Percentiles rank a stretch among this genome's conserved stretches.
These are phyloP conservation scores for Wallacemonas collosoma DNA, from an alignment of 208 protist species.

Conservation along the genomic window DNA sequence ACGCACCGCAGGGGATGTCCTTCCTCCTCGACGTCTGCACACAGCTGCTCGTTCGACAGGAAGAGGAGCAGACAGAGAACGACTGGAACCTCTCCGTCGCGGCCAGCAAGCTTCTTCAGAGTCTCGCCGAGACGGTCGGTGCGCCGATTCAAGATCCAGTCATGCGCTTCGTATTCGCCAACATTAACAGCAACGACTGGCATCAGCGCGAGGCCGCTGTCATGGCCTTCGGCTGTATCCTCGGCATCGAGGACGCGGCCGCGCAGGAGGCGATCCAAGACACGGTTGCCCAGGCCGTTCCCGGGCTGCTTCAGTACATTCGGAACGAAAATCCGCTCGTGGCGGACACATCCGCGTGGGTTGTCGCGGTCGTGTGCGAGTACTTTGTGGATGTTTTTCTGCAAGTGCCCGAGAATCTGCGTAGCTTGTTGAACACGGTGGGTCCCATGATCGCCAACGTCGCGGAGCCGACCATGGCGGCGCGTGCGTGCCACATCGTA, in stretches of 20 bases:
- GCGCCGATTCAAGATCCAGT: constrained; percentile 76
- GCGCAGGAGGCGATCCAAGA: constrained; percentile 72
- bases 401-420: constrained; percentile 43
- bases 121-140: constrained; percentile 82
- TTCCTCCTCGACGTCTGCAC: constrained; percentile 91
- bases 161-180: constrained; percentile 94
- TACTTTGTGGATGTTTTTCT: constrained; percentile 85
- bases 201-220: constrained; percentile 94
- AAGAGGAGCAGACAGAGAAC: constrained; percentile 93
- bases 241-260: constrained; percentile 88
- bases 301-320: constrained; percentile 88
- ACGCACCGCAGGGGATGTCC: constrained; percentile 78
- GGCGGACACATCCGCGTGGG: constrained; percentile 95
- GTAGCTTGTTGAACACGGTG: constrained; percentile 76
- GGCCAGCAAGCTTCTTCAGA: constrained; percentile 90
- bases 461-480: constrained; percentile 67
- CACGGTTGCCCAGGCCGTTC: constrained; percentile 87
- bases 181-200: constrained; percentile 94
- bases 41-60: constrained; percentile 88
- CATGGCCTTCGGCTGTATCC: constrained; percentile 96
- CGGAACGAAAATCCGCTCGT: constrained; percentile 81
- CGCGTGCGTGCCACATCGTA: constrained; percentile 93
- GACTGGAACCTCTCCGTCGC: constrained; percentile 95
- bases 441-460: constrained; percentile 59
- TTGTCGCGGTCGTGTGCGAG: constrained; percentile 94